Conservation (phyloP, 306 rosid species). For the Castanea sativa region DNA sequence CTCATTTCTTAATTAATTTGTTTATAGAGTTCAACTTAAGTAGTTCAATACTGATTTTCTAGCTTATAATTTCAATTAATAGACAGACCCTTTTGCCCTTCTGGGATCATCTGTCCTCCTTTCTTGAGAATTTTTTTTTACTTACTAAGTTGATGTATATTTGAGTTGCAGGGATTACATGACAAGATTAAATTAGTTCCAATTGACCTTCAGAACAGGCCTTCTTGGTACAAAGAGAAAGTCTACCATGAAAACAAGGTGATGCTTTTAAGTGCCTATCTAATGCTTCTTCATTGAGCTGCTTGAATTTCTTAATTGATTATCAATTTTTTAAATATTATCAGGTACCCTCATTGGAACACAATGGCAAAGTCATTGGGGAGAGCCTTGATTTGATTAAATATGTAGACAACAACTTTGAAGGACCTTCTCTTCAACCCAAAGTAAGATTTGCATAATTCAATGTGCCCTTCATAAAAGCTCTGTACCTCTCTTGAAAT, state of each 20-base stretch:
- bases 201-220: conserved; percentile 60
- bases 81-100: neutral
- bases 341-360: conserved; percentile 89
- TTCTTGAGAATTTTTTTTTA: neutral
- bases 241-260: conserved; percentile 69
- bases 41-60: neutral
- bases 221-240: conserved; percentile 84
- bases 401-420: conserved; percentile 58
- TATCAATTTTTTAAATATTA: conserved; percentile 7
- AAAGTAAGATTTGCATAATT: conserved; percentile 35
- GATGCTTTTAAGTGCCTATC: neutral
- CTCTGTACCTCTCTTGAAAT: neutral
- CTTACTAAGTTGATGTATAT: neutral
- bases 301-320: neutral
- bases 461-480: neutral
- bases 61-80: neutral
- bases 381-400: conserved; percentile 89
- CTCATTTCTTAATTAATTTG: neutral
- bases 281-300: neutral
- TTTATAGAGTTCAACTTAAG: neutral
- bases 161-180: conserved; percentile 58
- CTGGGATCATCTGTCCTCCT: neutral
- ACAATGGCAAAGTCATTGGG: conserved; percentile 71
- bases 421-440: conserved; percentile 58
- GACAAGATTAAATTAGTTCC: conserved; percentile 72